Evolutionary conservation across 176 grass and related monocot genomes (phyloP).

Genomic region (Coix lacrymajobi): DNA sequence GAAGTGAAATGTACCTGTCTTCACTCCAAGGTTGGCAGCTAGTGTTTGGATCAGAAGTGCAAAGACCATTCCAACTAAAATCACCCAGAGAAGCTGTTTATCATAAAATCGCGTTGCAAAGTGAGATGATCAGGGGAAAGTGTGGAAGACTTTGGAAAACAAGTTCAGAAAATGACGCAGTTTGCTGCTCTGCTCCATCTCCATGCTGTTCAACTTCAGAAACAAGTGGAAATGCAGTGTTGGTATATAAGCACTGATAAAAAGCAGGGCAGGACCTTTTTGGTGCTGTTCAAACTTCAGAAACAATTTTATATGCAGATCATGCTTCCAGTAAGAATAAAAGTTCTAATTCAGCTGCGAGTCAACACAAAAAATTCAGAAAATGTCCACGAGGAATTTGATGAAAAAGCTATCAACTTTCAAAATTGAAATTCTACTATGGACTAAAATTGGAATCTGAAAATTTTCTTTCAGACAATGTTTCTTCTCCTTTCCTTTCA

Average conservation of each 20-base stretch:
- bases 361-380: background rate
- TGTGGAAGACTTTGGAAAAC: background rate
- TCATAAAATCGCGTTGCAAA: background rate
- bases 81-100: slow-evolving; percentile 57
- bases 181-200: background rate
- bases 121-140: background rate
- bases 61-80: slow-evolving; percentile 66
- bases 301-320: background rate
- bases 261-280: background rate
- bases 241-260: too few species aligned
- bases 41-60: slow-evolving; percentile 67
- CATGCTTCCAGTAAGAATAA: background rate
- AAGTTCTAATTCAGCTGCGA: background rate
- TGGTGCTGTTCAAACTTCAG: too few species aligned
- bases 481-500: background rate
- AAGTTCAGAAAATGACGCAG: background rate
- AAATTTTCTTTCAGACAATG: too few species aligned
- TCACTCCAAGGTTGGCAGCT: slow-evolving; percentile 58
- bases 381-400: background rate
- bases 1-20: slow-evolving; percentile 23
- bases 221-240: too few species aligned
- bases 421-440: background rate
- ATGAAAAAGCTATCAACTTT: background rate
- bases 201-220: too few species aligned
- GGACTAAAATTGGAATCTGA: background rate